These are phyloP conservation scores for Lepidium aucheri DNA, from an alignment of 345 rosid species.

Conservation along the genomic window DNA sequence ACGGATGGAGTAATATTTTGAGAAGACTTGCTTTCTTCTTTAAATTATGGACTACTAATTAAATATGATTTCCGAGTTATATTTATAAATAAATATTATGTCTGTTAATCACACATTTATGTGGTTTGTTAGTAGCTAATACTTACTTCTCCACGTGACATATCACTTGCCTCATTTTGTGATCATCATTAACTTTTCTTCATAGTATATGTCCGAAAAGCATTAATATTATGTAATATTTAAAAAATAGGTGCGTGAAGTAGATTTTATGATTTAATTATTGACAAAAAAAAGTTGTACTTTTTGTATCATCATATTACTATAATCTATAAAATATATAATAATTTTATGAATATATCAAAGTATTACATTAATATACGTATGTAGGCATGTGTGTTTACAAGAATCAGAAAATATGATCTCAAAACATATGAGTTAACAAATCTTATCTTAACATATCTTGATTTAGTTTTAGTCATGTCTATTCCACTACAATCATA, in stretches of 20 bases:
- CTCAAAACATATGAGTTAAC: neutral
- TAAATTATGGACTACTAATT: no score
- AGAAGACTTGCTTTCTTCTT: neutral
- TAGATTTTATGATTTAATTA: no score
- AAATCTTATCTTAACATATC: neutral
- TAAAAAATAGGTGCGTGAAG: no score
- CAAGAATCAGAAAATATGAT: constrained; percentile 22
- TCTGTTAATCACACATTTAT: neutral
- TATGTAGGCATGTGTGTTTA: constrained; percentile 17
- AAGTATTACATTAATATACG: neutral
- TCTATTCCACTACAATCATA: constrained; percentile 18
- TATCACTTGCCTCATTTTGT: neutral
- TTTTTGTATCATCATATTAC: no score
- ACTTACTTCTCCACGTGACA: neutral
- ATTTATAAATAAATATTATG: no score
- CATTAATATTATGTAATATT: neutral
- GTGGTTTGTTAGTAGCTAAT: neutral
- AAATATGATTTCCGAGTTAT: no score
- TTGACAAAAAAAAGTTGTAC: no score
- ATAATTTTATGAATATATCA: neutral
- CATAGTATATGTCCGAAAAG: no score
- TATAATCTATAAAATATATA: no score
- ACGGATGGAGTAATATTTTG: no score
- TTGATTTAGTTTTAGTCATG: constrained; percentile 14
- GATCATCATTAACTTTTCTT: neutral